Evolutionary conservation across 192 early-diverging fungal species (phyloP).

Genomic region (Gamsiella multidivaricata): DNA sequence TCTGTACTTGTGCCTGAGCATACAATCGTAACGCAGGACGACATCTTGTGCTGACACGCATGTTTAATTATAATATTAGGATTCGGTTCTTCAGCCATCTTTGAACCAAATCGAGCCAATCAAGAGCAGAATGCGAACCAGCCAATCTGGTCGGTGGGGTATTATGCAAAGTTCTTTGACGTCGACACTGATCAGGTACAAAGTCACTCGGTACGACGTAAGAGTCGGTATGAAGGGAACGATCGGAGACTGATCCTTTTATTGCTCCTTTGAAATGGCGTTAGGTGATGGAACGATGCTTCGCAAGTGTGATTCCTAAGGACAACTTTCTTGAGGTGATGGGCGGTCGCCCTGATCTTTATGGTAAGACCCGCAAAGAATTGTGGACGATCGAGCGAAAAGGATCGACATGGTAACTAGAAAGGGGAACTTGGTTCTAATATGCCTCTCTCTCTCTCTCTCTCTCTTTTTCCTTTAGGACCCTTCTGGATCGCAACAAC

Average conservation of each 20-base stretch:
- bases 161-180: constrained; percentile 92
- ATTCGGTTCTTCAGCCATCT: constrained; percentile 27
- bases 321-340: constrained; percentile 86
- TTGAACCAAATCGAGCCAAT: constrained; percentile 9
- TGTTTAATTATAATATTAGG: constrained; percentile 2
- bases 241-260: neutral
- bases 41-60: neutral
- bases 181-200: constrained; percentile 89
- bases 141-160: constrained; percentile 90
- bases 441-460: neutral
- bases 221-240: neutral
- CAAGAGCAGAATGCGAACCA: constrained; percentile 46
- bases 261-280: neutral
- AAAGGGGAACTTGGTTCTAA: neutral
- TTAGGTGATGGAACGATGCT: constrained; percentile 79
- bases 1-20: too few relatives aligned
- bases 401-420: neutral
- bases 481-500: constrained; percentile 99
- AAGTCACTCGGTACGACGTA: neutral
- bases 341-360: constrained; percentile 90
- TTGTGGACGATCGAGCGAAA: neutral
- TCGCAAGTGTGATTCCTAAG: constrained; percentile 75
- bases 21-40: too few relatives aligned
- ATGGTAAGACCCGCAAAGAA: constrained; percentile 65
- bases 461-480: constrained; percentile 54